A percentile compares a stretch with the other conserved stretches of the same genome.
These are phyloP conservation scores for Penicillium paradoxum DNA, from an alignment of 495 filamentous ascomycete genomes.

Conservation along the genomic window DNA sequence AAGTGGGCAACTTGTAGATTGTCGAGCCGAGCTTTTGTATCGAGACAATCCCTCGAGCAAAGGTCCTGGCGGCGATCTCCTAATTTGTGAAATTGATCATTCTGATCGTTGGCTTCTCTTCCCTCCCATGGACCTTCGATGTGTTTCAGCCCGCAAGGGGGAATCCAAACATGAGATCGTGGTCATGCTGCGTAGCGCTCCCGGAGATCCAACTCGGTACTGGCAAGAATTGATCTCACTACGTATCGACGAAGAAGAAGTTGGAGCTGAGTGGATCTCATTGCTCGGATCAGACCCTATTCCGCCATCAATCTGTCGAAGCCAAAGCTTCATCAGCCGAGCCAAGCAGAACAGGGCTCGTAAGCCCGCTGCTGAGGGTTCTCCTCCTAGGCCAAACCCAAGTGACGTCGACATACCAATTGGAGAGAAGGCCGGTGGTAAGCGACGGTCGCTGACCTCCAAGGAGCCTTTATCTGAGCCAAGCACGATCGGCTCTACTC, in stretches of 20 bases:
- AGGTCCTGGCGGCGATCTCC: slow-evolving; percentile 64
- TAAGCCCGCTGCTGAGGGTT: slow-evolving; percentile 29
- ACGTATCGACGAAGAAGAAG: slow-evolving; percentile 62
- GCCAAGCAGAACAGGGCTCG: slow-evolving; percentile 36
- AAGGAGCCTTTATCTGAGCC: slow-evolving; percentile 36
- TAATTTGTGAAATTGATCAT: slow-evolving; percentile 82
- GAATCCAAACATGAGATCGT: slow-evolving; percentile 66
- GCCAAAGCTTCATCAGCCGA: slow-evolving; percentile 48
- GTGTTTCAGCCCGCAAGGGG: slow-evolving; percentile 75
- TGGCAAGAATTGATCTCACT: slow-evolving; percentile 84
- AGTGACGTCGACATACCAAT: slow-evolving; percentile 64
- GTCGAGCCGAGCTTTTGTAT: slow-evolving; percentile 81
- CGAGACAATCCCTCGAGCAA: slow-evolving; percentile 66
- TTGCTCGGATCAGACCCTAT: slow-evolving; percentile 73
- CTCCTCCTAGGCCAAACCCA: slow-evolving; percentile 42
- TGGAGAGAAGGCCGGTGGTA: slow-evolving; percentile 54
- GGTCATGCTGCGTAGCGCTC: slow-evolving; percentile 67
- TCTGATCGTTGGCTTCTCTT: slow-evolving; percentile 82
- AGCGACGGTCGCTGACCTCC: slow-evolving; percentile 30
- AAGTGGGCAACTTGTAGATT: slow-evolving; percentile 80
- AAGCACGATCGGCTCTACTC: slow-evolving; percentile 34
- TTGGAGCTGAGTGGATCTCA: slow-evolving; percentile 81
- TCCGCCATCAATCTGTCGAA: slow-evolving; percentile 57
- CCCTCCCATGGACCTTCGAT: slow-evolving; percentile 64
- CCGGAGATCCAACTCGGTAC: slow-evolving; percentile 35